A percentile compares a stretch with the other conserved stretches of the same genome.
These are phyloP conservation scores for Rhododendron vialii DNA, from an alignment of 148 eudicot species.

Conservation along the genomic window DNA sequence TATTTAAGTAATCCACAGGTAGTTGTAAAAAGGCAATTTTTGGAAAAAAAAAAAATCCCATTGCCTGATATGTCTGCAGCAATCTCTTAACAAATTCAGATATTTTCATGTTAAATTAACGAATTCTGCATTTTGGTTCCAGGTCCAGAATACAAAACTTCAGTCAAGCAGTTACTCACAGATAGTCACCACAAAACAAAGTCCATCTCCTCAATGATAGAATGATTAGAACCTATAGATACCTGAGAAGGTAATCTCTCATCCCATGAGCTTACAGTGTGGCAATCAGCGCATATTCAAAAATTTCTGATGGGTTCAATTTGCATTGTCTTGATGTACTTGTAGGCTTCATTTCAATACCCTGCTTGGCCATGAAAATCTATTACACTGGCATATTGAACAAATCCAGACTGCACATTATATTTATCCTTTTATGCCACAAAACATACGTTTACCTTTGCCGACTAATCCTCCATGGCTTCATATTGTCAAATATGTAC, in stretches of 20 bases:
- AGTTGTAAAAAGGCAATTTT: neutral
- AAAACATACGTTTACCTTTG: neutral
- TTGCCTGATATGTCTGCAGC: neutral
- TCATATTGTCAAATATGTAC: neutral
- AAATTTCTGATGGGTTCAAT: neutral
- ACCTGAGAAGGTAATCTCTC: neutral
- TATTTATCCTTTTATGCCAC: neutral
- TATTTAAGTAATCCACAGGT: constrained; percentile 11
- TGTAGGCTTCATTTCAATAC: neutral
- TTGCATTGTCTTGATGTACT: neutral
- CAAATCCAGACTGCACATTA: neutral
- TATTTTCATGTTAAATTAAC: neutral
- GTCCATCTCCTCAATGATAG: neutral
- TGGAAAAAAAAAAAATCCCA: neutral
- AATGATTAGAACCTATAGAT: neutral
- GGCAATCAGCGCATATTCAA: neutral
- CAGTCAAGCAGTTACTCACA: neutral
- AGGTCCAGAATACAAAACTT: neutral
- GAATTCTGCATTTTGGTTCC: neutral
- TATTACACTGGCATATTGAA: neutral
- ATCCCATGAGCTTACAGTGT: neutral
- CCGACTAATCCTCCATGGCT: neutral
- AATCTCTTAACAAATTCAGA: neutral
- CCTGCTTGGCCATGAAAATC: neutral
- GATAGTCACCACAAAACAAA: neutral